Base-by-base conservation (phyloP, 1,284 basidiomycete species). In the Pseudozyma sp. region DNA sequence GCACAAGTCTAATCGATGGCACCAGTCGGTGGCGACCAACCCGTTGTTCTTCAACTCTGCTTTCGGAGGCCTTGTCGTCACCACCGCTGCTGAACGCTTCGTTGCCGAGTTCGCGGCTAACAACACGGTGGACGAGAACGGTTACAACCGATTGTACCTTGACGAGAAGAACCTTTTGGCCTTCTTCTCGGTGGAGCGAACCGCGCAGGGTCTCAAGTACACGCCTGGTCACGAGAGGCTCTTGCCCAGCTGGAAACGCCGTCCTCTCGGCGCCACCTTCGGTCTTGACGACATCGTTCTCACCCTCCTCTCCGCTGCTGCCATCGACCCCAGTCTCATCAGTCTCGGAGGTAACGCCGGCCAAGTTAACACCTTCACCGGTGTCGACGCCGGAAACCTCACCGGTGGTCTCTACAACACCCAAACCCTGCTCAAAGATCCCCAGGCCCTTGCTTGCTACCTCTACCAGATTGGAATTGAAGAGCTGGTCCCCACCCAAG, bases 191-290 rank as follows among this genome's bases (percentile, higher is more conserved):
- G 66, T 78, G n/a, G 57, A 56, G 49, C 51, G 60, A 18, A 56
- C 60, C 44, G 43, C 42, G 5, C 42, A 71, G 43, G 59, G 50
- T 43, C 70, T 78, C 55, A 63, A 52, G 42, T 79, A 79, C 63
- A 79, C 71, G 40, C 77, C 76, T 7, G 77, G 77, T 34, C 72
- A 79, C 63, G 77, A 79, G 58, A 56, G 70, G 38, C 58, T 79
- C 40, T 56, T 72, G 5, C 51, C 58, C 11, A 42, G 54, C 39
- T 79, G 77, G 77, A 53, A 58, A 36, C 63, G 76, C n/a, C 71
- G 77, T 40, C 77, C 77, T 11, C 54, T 76, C 16, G 72, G 34
- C 53, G 62, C 76, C 10, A 64, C 64, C 1, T 79, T 78, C 52
- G 75, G 75, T 42, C 66, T 79, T 18, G 77, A 63, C 40, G 77